Base-by-base conservation (phyloP, 805 yeast genomes). In the Ogataea pignaliae region DNA sequence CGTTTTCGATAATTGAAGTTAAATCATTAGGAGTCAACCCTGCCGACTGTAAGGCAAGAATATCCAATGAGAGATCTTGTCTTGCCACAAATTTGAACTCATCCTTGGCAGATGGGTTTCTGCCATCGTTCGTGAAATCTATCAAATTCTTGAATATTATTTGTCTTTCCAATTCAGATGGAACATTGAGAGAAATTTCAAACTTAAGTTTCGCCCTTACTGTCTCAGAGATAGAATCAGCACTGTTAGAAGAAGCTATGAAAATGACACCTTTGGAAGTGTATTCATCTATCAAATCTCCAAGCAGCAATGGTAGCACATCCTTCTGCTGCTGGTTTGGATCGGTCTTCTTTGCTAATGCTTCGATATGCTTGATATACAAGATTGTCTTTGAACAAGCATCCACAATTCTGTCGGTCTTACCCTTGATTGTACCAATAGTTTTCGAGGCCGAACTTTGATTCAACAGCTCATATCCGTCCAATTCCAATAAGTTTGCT, bases 21-120 rank as follows among this genome's bases (percentile, higher is more conserved):
- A 91, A 69, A 61, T 93, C 97, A 16, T 85, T 71, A 1, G 97
- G 95, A 0, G 93, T 85, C 43, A 91, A 70, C 16, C 98, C 98
- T 2, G 98, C 98, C 46, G 96, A 85, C 55, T 89, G 96, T 40
- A 85, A 65, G 0, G 97, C 85, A 29, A 93, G 66, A 0, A 78
- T 65, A 1, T 71, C 65, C 6, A 76, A 54, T 2, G 80, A 73
- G 3, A 89, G 77, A 52, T 84, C 83, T 12, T 68, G 65, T 14
- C 76, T 61, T 7, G 68, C 50, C 1, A 49, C 45, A 47, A 57
- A 71, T 12, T 29, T 34, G 29, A 43, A 47, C n/a, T 44, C 39
- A 16, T 50, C 54, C 10, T 41, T 44, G 1, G 10, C 5, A 4
- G 14, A 16, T 15, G 28, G 30, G 17, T 26, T 10, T n/a, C 33